These are phyloP conservation scores for Solanum etuberosum DNA, from an alignment of 257 asterid species.

Conservation along the genomic window DNA sequence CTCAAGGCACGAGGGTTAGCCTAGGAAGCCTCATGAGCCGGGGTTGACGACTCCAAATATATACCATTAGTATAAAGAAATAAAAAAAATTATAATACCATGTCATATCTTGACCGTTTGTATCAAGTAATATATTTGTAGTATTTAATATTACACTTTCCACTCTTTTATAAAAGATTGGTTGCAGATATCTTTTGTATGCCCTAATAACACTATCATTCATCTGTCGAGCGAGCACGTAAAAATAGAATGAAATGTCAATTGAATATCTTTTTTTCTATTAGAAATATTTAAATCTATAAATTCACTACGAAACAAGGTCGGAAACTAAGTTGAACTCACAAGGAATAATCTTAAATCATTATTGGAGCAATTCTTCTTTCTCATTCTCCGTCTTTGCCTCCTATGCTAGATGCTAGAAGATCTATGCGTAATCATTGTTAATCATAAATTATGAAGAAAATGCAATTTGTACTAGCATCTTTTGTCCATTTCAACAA, in stretches of 20 bases:
- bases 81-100: too few relatives aligned
- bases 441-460: background rate
- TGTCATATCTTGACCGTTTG: background rate
- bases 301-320: too few relatives aligned
- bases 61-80: too few relatives aligned
- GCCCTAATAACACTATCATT: background rate
- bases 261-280: background rate
- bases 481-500: background rate
- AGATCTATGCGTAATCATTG: background rate
- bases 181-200: too few relatives aligned
- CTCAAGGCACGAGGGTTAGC: background rate
- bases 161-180: background rate
- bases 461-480: background rate
- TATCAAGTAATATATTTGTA: background rate
- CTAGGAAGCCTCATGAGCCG: background rate
- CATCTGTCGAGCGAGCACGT: too few relatives aligned
- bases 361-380: background rate
- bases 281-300: too few relatives aligned
- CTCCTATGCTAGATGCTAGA: background rate
- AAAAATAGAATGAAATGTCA: too few relatives aligned
- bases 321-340: too few relatives aligned
- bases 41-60: background rate
- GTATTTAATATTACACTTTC: background rate
- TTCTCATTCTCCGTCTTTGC: background rate
- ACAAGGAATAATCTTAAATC: too few relatives aligned